Base-by-base conservation (phyloP, 2,329 filamentous ascomycete genomes). In the Fusarium sterilihyphosum region DNA sequence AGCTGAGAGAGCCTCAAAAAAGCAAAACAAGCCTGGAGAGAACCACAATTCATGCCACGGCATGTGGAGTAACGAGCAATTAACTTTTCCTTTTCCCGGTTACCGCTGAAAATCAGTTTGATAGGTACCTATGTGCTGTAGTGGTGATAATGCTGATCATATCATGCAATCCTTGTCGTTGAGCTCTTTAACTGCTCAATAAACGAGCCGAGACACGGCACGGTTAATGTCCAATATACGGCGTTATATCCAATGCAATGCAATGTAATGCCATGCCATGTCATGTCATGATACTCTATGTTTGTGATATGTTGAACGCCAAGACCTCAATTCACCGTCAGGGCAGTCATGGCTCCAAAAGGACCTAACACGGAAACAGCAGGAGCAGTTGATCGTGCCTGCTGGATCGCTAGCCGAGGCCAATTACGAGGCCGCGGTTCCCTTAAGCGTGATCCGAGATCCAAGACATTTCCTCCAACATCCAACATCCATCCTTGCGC, bases 361-460 rank as follows among this genome's bases (percentile, higher is more conserved):
- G 47, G 67, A 47, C 54, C 71, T 73, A 64, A 67, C 59, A 72
- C 71, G 54, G 68, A 73, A 71, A 74, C 67, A 74, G 71, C 62
- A 73, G 71, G 71, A 73, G 64, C 54, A 46, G 60, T 61, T 43
- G 53, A 70, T 65, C 44, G 12, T 41, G 66, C 26, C 53, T 53
- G 54, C 35, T 53, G 35, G 60, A 60, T 41, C 49, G 43, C 44
- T 53, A 44, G 37, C 26, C 26, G 26, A 31, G 47, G 33, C 71
- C 71, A 74, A 74, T 74, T 59, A 67, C 54, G 29, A 65, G 61
- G 29, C 35, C 47, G 38, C 58, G 53, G 71, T 68, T 73, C 50
- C 46, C 29, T 63, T 50, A 70, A 71, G 74, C 56, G 47, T 72
- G 53, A 43, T 67, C 54, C 47, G 33, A 65, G 62, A 61, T 73